Evolutionary conservation across 208 protist species (phyloP), one percentile per base, ranked within the genome.

Genomic region (Acanthamoeba culbertsoni): DNA sequence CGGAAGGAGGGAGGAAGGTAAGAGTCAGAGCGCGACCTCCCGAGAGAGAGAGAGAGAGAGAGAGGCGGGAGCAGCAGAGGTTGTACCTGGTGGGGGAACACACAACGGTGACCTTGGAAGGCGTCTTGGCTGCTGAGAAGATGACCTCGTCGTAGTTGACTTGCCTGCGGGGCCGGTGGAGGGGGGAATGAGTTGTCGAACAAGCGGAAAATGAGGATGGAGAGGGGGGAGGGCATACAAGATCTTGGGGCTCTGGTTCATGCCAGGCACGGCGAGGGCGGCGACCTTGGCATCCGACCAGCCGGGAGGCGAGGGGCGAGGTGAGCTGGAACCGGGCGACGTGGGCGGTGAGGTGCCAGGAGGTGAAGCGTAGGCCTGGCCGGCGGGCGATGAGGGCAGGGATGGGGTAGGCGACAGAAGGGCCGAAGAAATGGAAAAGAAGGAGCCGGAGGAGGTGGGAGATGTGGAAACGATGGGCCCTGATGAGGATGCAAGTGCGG

Each of bases 61-160:
- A 40, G 43, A 48, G 45, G 43, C 14, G 7, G 37, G 14, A 53
- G 10, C 26, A 43, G 14, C 33, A 45, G 12, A 14, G 35, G 6
- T 43, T 26, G 45, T 90, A 90, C 82, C 23, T 35, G n/a, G 82
- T 90, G 57, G 55, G 82, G 31, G 55, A 68, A 23, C 82, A 90
- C 26, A 48, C 42, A 10, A 90, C 2, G 51, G 82, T 68, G 82
- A 90, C 82, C 42, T 90, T 90, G 82, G 82, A 43, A 35, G 82
- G 82, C 20, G 48, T 90, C 82, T 90, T 90, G 16, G 55, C 82
- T 4, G 48, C 82, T 2, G 48, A 71, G 51, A 71, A 90, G 0
- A 90, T 90, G 18, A 90, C 82, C 48, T 90, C 82, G 18, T 90
- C 82, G 26, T 90, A 90, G 5, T 23, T 7, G 5, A 90, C 51